A percentile compares a stretch with the other conserved stretches of the same genome.
Conservation (phyloP, 78 protist genomes). For the Diacronema lutheri region DNA sequence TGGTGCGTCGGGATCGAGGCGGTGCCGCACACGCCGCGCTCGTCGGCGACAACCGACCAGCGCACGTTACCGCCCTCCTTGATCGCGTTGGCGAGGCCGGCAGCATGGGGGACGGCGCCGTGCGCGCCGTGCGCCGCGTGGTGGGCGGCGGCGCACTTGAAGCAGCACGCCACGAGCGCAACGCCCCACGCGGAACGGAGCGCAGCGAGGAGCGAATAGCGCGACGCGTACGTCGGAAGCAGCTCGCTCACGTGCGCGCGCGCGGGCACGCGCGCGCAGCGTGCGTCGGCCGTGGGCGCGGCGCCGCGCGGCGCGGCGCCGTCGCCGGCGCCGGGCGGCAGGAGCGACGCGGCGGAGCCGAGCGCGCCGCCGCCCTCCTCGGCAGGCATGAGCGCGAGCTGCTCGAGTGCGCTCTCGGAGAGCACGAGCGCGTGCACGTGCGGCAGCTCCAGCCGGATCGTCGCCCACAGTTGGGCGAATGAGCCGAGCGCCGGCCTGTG, state of each 20-base stretch:
- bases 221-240: neutral
- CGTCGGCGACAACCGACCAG: neutral
- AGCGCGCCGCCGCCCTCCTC: too few relatives aligned
- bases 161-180: neutral
- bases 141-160: neutral
- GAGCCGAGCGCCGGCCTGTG: neutral
- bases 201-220: neutral
- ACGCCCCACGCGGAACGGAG: neutral
- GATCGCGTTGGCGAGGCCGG: neutral
- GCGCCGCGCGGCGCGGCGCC: too few relatives aligned
- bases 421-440: neutral
- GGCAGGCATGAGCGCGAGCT: too few relatives aligned
- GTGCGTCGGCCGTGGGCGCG: too few relatives aligned
- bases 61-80: neutral
- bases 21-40: neutral
- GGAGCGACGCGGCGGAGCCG: too few relatives aligned
- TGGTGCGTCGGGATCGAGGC: neutral
- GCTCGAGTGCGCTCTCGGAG: neutral
- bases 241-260: too few relatives aligned
- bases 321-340: too few relatives aligned
- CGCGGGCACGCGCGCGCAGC: too few relatives aligned
- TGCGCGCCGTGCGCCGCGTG: neutral
- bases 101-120: neutral
- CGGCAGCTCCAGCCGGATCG: neutral
- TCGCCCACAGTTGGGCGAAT: neutral